Conservation (phyloP, 2,329 filamentous ascomycete genomes). For the Sordariomycetes sp. region DNA sequence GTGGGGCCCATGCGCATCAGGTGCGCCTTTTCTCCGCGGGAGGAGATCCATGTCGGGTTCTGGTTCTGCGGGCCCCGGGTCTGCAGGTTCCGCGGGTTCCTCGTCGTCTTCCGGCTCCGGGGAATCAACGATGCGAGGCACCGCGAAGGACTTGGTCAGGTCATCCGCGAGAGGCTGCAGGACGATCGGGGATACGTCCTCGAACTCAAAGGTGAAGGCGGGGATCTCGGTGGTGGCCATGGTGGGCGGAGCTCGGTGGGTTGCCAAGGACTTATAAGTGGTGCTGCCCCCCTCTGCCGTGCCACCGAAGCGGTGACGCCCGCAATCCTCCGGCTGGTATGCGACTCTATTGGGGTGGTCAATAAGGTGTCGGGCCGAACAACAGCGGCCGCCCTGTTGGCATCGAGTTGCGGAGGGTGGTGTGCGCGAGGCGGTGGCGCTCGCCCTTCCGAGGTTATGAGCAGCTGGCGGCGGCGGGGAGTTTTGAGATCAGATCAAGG, state of each 20-base stretch:
- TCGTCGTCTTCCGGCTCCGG: neutral
- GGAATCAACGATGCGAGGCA: neutral
- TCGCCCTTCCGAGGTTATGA: neutral
- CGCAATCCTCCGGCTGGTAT: neutral
- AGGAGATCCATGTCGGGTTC: neutral
- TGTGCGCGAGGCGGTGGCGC: neutral
- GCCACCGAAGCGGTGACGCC: neutral
- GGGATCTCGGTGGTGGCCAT: constrained; percentile 4
- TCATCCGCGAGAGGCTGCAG: constrained; percentile 2
- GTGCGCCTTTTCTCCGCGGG: neutral
- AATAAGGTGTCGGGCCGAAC: neutral
- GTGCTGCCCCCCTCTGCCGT: neutral
- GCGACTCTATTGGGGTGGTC: neutral
- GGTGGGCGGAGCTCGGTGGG: neutral
- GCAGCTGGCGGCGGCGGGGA: neutral
- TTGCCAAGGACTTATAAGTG: neutral
- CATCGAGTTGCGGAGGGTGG: neutral
- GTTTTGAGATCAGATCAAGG: neutral
- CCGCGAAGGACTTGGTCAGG: neutral
- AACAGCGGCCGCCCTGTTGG: neutral
- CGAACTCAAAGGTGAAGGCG: constrained; percentile 1
- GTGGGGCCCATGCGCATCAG: constrained; percentile 2
- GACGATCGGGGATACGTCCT: neutral
- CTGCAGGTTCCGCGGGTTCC: neutral
- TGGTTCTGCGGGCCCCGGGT: neutral